phyloP scores from a whole-genome alignment of 306 rosid genomes.

The Prunus mira region DNA sequence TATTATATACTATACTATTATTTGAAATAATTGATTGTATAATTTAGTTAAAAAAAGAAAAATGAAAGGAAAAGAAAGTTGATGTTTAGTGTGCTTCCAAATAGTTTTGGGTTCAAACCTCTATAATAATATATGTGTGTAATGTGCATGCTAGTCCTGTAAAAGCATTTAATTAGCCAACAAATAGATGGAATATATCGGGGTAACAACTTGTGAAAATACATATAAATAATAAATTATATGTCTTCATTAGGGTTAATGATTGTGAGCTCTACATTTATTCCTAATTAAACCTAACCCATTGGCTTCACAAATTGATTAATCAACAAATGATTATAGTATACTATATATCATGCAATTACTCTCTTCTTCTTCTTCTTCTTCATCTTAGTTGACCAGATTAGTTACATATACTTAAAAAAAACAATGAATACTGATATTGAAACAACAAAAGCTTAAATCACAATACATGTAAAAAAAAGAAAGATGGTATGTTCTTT shows the following conservation, averaged over 20 bases:
- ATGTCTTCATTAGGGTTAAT: conserved; percentile 16
- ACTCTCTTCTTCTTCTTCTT: neutral
- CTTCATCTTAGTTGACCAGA: neutral
- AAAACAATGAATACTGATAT: too few relatives aligned
- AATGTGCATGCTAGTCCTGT: neutral
- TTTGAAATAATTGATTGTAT: neutral
- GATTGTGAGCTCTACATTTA: conserved; percentile 29
- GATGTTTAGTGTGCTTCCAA: too few relatives aligned
- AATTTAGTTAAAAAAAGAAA: too few relatives aligned
- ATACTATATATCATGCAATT: neutral
- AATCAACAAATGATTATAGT: neutral
- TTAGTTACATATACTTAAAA: neutral
- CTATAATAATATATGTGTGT: fast-evolving
- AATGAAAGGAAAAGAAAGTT: too few relatives aligned
- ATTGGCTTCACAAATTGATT: neutral
- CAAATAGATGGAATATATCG: conserved; percentile 38
- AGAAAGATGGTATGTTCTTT: too few relatives aligned
- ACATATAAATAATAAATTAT: conserved; percentile 20
- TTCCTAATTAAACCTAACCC: neutral
- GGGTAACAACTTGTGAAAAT: conserved; percentile 28
- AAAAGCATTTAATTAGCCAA: conserved; percentile 21
- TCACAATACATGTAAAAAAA: too few relatives aligned
- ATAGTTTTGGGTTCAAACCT: fast-evolving
- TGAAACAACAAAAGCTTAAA: too few relatives aligned
- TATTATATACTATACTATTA: neutral